Evolutionary conservation across 2,329 filamentous ascomycete genomes (phyloP).

Genomic region (Paecilomyces niveus): DNA sequence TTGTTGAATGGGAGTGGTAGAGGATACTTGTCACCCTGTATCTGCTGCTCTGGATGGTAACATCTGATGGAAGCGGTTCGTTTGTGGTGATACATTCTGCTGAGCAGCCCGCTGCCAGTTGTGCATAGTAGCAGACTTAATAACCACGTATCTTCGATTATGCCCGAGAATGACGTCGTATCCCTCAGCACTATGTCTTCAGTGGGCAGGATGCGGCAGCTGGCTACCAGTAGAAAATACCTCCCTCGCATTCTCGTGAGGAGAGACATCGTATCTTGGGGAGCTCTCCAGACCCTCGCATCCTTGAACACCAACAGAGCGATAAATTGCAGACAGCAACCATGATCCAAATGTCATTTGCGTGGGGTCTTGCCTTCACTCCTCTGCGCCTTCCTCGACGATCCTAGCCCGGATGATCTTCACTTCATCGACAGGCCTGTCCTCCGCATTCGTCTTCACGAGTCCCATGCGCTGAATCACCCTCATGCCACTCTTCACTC

Average conservation of each 20-base stretch:
- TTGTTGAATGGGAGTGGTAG: constrained; percentile 53
- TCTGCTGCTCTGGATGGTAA: constrained; percentile 73
- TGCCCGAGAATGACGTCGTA: background rate
- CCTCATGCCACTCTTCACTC: constrained; percentile 75
- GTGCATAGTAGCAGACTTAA: constrained; percentile 1
- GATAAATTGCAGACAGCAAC: background rate
- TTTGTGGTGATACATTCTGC: constrained; percentile 63
- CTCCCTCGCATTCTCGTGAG: background rate
- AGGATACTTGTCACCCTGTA: constrained; percentile 64
- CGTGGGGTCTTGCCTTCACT: constrained; percentile 22
- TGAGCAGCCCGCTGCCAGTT: constrained; percentile 11
- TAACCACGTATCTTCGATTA: background rate
- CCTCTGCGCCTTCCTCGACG: constrained; percentile 51
- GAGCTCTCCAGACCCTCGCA: background rate
- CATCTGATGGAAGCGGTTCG: constrained; percentile 74
- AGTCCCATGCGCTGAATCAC: constrained; percentile 83
- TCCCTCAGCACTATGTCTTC: background rate
- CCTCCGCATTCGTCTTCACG: constrained; percentile 74
- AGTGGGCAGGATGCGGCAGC: background rate
- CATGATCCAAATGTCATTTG: background rate
- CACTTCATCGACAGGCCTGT: constrained; percentile 73
- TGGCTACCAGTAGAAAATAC: background rate
- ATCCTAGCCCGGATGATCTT: constrained; percentile 69
- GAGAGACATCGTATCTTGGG: background rate
- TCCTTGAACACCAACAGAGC: background rate